Base-by-base conservation (phyloP, 345 rosid genomes). In the Syzygium oleosum region DNA sequence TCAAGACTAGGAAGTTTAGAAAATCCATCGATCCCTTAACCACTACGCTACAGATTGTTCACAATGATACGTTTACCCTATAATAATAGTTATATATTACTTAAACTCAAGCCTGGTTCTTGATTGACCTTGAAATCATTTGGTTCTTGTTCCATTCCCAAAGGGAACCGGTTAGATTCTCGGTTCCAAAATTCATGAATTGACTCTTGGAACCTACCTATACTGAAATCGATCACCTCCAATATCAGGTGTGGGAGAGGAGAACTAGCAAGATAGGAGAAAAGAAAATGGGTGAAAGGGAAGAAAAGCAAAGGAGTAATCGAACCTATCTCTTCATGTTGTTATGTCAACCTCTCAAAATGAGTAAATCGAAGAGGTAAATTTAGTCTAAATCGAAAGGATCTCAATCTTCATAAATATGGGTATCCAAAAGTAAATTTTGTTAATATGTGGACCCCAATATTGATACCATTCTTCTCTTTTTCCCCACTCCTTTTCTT, bases 51-150 rank as follows among this genome's bases (percentile, higher is more conserved):
- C 3, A 58, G 2, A 58, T 58, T 58, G 63, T 58, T 25, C 29
- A 11, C 3, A 11, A 11, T 58, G 29, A 58, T 58, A 25, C 22
- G 25, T 58, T 25, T 58, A 11, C 15, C 14, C 0, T 58, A 3
- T 25, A 58, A 58, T 58, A 58, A 58, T 25, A 58, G 29, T 58
- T 58, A 58, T 58, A 58, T 58, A 58, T 58, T 58, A 25, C 29
- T 58, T 15, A 52, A 52, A 52, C 54, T 52, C 11, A 58, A 12
- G 63, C 25, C 2, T 58, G 3, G 15, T 58, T 58, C 63, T 25
- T 3, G 10, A 1, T 58, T 0, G 6, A 25, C 15, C 63, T 6
- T 4, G 27, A 58, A 58, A 25, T 3, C 3, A 2, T 2, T 10
- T 12, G 27, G 11, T 58, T 23, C n/a, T 0, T 10, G 0, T 25